Percentiles rank a stretch among this genome's conserved stretches.
phyloP scores from a whole-genome alignment of 2,329 filamentous ascomycete species.

The Alternaria triticimaculans region DNA sequence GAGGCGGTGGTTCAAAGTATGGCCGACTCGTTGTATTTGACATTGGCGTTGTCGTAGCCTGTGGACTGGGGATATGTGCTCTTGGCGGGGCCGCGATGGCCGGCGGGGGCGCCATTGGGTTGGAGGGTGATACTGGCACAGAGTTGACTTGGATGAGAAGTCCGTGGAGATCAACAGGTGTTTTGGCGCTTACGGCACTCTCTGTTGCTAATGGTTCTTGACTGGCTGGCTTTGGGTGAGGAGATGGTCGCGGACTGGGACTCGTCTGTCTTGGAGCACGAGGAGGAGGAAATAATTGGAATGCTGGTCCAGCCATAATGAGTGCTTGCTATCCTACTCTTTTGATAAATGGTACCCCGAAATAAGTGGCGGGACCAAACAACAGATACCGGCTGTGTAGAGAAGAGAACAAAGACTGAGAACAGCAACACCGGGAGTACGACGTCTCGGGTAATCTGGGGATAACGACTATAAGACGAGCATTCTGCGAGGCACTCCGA shows the following conservation, averaged over 20 bases:
- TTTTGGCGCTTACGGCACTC: slow-evolving; percentile 38
- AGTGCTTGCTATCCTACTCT: slow-evolving; percentile 20
- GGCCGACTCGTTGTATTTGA: slow-evolving; percentile 21
- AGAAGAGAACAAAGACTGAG: slow-evolving; percentile 17
- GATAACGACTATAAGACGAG: slow-evolving; percentile 43
- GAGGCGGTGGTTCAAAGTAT: slow-evolving; percentile 32
- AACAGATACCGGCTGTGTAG: slow-evolving; percentile 16
- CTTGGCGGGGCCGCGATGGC: slow-evolving; percentile 33
- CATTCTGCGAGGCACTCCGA: slow-evolving; percentile 8
- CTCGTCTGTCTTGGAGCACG: slow-evolving; percentile 43
- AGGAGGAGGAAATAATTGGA: slow-evolving; percentile 50
- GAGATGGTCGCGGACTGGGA: slow-evolving; percentile 34
- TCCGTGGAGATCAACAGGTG: slow-evolving; percentile 47
- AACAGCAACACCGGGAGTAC: slow-evolving; percentile 24
- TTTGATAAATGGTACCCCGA: slow-evolving; percentile 21
- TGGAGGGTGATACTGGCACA: slow-evolving; percentile 43
- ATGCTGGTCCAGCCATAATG: slow-evolving; percentile 44
- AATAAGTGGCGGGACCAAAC: slow-evolving; percentile 21
- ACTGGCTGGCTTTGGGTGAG: slow-evolving; percentile 35
- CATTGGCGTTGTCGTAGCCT: slow-evolving; percentile 28
- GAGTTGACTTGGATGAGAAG: slow-evolving; percentile 50
- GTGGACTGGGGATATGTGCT: slow-evolving; percentile 35
- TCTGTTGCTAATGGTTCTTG: slow-evolving; percentile 41
- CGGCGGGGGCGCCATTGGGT: slow-evolving; percentile 28
- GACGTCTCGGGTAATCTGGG: slow-evolving; percentile 38